Conservation (phyloP, 108 stramenopile genomes). For the Cyclotella atomus region DNA sequence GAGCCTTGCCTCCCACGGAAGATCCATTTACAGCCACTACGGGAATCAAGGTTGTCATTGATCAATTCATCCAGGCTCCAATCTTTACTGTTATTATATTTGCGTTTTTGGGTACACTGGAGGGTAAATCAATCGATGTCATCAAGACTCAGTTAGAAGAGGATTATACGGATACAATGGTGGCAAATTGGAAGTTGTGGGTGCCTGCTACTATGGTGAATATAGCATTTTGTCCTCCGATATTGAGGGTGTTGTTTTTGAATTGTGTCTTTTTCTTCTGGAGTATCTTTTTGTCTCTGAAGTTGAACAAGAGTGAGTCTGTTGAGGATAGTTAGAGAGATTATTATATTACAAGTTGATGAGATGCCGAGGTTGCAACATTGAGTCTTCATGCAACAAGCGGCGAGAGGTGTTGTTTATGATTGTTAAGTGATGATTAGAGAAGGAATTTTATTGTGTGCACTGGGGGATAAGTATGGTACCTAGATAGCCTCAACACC, state of each 20-base stretch:
- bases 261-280: slow-evolving; percentile 95
- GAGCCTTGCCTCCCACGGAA: slow-evolving; percentile 86
- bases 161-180: slow-evolving; percentile 88
- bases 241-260: slow-evolving; percentile 87
- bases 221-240: slow-evolving; percentile 89
- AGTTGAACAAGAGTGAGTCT: slow-evolving; percentile 76
- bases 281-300: slow-evolving; percentile 88
- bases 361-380: too few species aligned
- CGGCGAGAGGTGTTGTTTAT: too few species aligned
- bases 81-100: slow-evolving; percentile 93
- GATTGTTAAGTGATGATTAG: too few species aligned
- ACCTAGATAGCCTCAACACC: too few species aligned
- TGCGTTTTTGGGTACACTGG: slow-evolving; percentile 81
- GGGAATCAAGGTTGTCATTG: slow-evolving; percentile 84
- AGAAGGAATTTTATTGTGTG: too few species aligned
- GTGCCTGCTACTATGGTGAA: slow-evolving; percentile 91
- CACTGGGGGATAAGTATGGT: too few species aligned
- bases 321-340: background rate
- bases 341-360: too few species aligned
- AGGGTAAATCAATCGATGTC: slow-evolving; percentile 73
- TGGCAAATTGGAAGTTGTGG: slow-evolving; percentile 91
- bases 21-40: slow-evolving; percentile 89
- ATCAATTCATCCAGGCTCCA: slow-evolving; percentile 94
- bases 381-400: too few species aligned
- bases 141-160: slow-evolving; percentile 76